A percentile compares a stretch with the other conserved stretches of the same genome.
These are phyloP conservation scores for Rhodamnia rubescens DNA, from an alignment of 345 rosid genomes.

Conservation along the genomic window DNA sequence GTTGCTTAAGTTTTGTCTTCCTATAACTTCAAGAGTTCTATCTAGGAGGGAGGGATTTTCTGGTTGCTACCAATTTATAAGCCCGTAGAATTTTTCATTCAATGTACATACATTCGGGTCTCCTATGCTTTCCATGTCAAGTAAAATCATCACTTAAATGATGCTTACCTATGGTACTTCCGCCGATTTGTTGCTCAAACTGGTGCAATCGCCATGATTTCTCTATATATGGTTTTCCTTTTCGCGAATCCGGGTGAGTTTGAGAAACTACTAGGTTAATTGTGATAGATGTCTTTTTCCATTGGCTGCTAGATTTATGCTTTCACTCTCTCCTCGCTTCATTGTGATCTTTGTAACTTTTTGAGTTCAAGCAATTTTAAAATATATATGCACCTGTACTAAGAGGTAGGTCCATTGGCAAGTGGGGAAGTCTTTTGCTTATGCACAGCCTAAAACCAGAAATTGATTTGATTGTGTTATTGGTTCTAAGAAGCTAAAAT, in stretches of 20 bases:
- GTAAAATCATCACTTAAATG: background rate
- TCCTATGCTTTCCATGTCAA: background rate
- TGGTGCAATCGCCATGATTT: background rate
- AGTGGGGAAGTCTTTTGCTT: too few relatives aligned
- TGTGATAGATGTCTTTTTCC: background rate
- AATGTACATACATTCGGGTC: background rate
- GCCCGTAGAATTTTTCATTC: background rate
- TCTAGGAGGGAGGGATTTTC: background rate
- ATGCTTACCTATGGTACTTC: background rate
- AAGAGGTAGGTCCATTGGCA: background rate
- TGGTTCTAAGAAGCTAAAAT: too few relatives aligned
- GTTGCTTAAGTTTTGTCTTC: background rate
- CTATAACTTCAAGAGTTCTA: background rate
- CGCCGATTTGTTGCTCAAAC: background rate
- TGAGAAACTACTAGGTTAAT: background rate
- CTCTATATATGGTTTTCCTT: background rate
- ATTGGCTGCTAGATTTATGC: background rate
- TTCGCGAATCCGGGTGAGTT: background rate
- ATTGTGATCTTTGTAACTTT: background rate
- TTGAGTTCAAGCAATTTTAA: background rate
- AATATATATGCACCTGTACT: background rate
- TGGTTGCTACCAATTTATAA: background rate
- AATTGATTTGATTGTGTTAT: too few relatives aligned
- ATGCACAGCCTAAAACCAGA: too few relatives aligned
- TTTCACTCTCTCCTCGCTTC: too few relatives aligned